Evolutionary conservation across 2,329 filamentous ascomycete species (phyloP).

Genomic region (Paecilomyces dactylethromorphus): DNA sequence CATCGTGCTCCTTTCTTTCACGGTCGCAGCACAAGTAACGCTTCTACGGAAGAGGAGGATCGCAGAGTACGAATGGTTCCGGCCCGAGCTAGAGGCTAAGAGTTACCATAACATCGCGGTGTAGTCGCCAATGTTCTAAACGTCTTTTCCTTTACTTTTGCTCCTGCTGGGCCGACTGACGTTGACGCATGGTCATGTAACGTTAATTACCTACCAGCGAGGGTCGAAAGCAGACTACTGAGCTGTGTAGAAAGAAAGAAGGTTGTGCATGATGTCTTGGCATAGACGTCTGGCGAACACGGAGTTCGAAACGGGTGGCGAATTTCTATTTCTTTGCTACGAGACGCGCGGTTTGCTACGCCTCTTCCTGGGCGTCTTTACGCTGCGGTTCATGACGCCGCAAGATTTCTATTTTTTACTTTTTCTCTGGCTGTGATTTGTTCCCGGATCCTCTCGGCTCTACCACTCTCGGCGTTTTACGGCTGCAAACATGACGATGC

Average conservation of each 20-base stretch:
- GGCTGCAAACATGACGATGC: neutral
- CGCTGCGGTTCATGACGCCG: neutral
- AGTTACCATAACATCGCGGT: neutral
- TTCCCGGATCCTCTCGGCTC: conserved; percentile 10
- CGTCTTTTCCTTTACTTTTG: neutral
- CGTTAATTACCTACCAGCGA: neutral
- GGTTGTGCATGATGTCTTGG: neutral
- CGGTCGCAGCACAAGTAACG: conserved; percentile 16
- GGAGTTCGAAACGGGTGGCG: neutral
- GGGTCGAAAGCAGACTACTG: neutral
- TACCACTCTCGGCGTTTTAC: neutral
- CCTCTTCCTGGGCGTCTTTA: neutral
- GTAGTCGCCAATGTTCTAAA: neutral
- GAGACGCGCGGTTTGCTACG: neutral
- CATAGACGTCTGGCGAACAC: neutral
- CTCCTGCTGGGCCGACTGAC: neutral
- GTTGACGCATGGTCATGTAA: neutral
- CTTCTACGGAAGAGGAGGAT: conserved; percentile 28
- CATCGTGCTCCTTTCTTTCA: conserved; percentile 19
- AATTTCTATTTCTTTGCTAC: neutral
- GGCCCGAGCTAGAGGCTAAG: conserved; percentile 28
- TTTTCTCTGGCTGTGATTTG: neutral
- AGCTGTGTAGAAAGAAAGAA: neutral
- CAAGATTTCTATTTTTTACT: conserved; percentile 3
- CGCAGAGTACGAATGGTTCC: conserved; percentile 34